These are phyloP conservation scores for Verticillium nonalfalfae DNA, from an alignment of 2,329 filamentous ascomycete species.

Conservation along the genomic window DNA sequence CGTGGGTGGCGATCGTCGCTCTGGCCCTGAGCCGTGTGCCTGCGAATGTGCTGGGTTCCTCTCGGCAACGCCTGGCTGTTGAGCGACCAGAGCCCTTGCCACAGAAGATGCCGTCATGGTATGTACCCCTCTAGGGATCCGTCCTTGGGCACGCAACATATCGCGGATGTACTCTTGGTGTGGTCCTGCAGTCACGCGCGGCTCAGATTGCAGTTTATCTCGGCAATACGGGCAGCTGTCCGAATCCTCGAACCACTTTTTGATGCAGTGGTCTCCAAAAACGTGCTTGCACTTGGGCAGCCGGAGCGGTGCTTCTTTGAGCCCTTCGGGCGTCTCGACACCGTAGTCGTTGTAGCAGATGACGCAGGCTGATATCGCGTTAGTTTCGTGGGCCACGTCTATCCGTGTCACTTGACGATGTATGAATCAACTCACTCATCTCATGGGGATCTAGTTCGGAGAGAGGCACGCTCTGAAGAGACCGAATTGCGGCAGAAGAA, in stretches of 20 bases:
- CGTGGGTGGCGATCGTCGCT: not conserved
- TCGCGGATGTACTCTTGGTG: not conserved
- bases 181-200: slow-evolving; percentile 8
- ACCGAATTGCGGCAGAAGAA: slow-evolving; percentile 37
- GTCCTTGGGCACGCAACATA: not conserved
- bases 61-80: not conserved
- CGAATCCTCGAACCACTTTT: slow-evolving; percentile 58
- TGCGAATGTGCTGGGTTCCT: not conserved
- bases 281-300: slow-evolving; percentile 58
- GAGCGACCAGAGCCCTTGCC: not conserved
- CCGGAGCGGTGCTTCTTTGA: slow-evolving; percentile 49
- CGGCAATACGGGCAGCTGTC: slow-evolving; percentile 60
- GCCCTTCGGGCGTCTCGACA: slow-evolving; percentile 48
- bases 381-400: not conserved
- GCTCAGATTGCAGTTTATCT: slow-evolving; percentile 50
- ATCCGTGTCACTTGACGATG: not conserved
- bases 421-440: slow-evolving; percentile 31
- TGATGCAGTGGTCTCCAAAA: slow-evolving; percentile 59
- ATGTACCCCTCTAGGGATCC: not conserved
- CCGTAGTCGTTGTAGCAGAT: slow-evolving; percentile 62
- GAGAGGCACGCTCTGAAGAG: slow-evolving; percentile 39
- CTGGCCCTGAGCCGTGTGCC: not conserved
- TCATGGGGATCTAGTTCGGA: slow-evolving; percentile 38
- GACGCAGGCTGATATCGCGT: slow-evolving; percentile 40
- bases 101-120: not conserved